phyloP scores from a whole-genome alignment of 2,329 filamentous ascomycete genomes.

The Phialocephala sp. region DNA sequence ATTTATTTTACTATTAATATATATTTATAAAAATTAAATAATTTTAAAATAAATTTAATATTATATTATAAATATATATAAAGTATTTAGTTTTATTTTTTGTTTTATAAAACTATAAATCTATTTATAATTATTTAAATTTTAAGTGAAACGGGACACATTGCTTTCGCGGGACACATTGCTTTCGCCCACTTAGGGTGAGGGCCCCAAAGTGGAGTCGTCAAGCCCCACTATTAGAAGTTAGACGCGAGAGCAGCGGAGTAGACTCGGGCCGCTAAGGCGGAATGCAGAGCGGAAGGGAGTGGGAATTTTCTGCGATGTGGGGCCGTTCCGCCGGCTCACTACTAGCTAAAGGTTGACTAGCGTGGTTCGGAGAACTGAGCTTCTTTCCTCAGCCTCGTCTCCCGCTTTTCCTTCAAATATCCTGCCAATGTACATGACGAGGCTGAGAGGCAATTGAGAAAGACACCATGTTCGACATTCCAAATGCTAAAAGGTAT shows the following conservation, averaged over 20 bases:
- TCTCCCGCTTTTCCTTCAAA: not conserved
- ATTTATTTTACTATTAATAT: too few relatives aligned
- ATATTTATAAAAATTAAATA: too few relatives aligned
- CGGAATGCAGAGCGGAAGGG: not conserved
- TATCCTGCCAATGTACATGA: not conserved
- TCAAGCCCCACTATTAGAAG: too few relatives aligned
- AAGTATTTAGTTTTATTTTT: too few relatives aligned
- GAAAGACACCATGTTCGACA: constrained; percentile 52
- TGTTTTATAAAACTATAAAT: too few relatives aligned
- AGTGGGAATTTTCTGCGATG: constrained; percentile 2
- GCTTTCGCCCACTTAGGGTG: too few relatives aligned
- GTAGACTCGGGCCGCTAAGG: not conserved
- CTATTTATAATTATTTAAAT: too few relatives aligned
- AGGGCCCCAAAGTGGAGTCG: too few relatives aligned
- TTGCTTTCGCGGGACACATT: too few relatives aligned
- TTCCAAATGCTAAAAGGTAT: constrained; percentile 60
- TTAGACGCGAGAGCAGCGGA: not conserved
- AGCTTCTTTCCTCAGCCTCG: constrained; percentile 1
- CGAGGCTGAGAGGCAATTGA: not conserved
- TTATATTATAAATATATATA: too few relatives aligned
- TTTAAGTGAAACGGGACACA: too few relatives aligned
- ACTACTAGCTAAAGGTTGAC: not conserved
- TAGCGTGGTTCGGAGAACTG: not conserved
- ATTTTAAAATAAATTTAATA: too few relatives aligned
- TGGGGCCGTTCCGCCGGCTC: not conserved